Evolutionary conservation across 1,139 yeast species (phyloP), one percentile per base, ranked within the genome.

Genomic region (Pichia sp.): DNA sequence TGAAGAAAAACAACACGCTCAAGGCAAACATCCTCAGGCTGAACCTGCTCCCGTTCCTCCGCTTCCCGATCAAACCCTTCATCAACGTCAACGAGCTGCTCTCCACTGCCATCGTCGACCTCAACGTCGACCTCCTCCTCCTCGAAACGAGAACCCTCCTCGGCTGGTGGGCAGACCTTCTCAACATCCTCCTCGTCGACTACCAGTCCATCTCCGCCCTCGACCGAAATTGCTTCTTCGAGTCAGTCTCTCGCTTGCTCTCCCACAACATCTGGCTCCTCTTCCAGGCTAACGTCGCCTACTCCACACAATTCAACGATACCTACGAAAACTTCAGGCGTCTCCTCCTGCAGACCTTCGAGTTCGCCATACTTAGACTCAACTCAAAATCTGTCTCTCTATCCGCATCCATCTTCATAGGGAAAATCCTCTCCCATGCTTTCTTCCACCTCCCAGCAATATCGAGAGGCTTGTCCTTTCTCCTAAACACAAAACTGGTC

Each of bases 141-240:
- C 54, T 52, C n/a, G 58, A 55, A 34, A 46, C 58, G 2, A 48
- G 50, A 3, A 48, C 56, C 33, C 70, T 85, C 24, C 68, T 78
- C 30, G 77, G 76, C 61, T 87, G 95, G 95, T 87, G 93, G 93
- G 64, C 71, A 9, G 75, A 80, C 24, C 68, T 84, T n/a, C 67
- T 87, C 24, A 67, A 69, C 9, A 74, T 78, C 8, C 68, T 81
- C 53, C 67, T 67, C 14, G 68, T 69, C 40, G 62, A 59, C 31
- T 57, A 63, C 63, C 66, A 71, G 52, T 70, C 72, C 6, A 68
- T 80, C 2, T 68, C 80, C 1, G 73, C 75, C 10, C 67, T 77
- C 2, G 95, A 89, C 67, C 73, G 85, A 55, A 79, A 84, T 50
- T 91, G 90, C 12, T 87, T 84, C 65, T 72, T 85, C 55, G 96